Conservation (phyloP, 2,329 filamentous ascomycete genomes). For the Penicillium sp. region DNA sequence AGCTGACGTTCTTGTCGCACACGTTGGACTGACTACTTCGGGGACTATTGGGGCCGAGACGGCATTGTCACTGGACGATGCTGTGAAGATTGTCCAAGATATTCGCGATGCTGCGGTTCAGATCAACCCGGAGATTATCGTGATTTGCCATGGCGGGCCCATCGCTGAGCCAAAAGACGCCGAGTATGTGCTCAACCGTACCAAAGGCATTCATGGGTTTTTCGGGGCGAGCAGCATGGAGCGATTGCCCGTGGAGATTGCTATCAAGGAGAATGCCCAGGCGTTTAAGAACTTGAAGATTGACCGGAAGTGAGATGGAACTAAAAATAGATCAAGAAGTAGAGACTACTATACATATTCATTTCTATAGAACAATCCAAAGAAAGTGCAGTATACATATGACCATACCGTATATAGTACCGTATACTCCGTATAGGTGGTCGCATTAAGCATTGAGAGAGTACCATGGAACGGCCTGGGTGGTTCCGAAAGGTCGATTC, state of each 20-base stretch:
- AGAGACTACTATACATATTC: background rate
- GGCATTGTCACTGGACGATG: slow-evolving; percentile 61
- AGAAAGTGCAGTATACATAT: background rate
- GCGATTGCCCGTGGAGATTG: slow-evolving; percentile 62
- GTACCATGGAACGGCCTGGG: background rate
- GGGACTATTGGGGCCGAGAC: slow-evolving; percentile 62
- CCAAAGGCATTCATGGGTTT: slow-evolving; percentile 65
- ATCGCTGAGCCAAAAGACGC: slow-evolving; percentile 63
- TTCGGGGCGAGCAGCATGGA: slow-evolving; percentile 69
- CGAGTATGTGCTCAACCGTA: slow-evolving; percentile 57
- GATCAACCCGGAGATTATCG: slow-evolving; percentile 58
- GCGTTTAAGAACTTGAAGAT: slow-evolving; percentile 48
- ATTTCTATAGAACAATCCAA: background rate
- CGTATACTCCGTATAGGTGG: background rate
- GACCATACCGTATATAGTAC: background rate
- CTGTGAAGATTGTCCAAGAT: slow-evolving; percentile 57
- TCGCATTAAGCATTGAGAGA: background rate
- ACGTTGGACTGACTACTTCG: slow-evolving; percentile 64
- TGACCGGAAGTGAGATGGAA: background rate
- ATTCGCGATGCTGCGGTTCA: slow-evolving; percentile 59
- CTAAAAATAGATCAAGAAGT: background rate
- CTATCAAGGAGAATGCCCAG: slow-evolving; percentile 57
- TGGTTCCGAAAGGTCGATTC: background rate
- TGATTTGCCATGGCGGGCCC: slow-evolving; percentile 68
- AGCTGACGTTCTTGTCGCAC: slow-evolving; percentile 64